Evolutionary conservation across 345 rosid genomes (phyloP), one percentile per base, ranked within the genome.

Genomic region (Pistacia atlantica): DNA sequence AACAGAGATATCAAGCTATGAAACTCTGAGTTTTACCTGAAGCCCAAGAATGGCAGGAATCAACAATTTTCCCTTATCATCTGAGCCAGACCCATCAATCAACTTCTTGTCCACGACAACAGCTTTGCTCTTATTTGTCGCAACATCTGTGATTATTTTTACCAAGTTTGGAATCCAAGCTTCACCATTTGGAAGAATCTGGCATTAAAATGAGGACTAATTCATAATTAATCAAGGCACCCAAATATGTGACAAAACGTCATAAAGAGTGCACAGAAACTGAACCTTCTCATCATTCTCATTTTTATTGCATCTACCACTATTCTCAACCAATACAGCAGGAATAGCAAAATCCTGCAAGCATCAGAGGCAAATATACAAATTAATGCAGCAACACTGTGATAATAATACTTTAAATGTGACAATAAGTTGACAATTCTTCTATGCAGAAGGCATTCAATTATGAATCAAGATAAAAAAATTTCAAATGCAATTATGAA

Each of bases 251-350:
- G 49, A 54, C 65, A 25, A 73, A 54, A 61, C 57, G 5, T 61
- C 46, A 56, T 4, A 70, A 67, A 31, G 62, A 57, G 75, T 54
- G 71, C 51, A 56, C 10, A 74, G 65, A 31, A 52, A 69, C 25
- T 58, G 72, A 75, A 90, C 97, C 95, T 92, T 92, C 82, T 92
- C 95, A 45, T 89, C 92, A 35, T 42, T 77, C 49, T 87, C 97
- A 55, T 92, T 92, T 87, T 90, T 92, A 76, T 78, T 92, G 91
- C 97, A 92, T 86, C 93, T 88, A 73, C 95, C 92, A 56, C 95
- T 92, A 80, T 92, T 92, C 86, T 92, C 97, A 45, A 89, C 92
- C 87, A 89, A 87, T 45, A 87, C 87, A 69, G 86, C 93, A 31
- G 83, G 84, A 72, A 90, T 78, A 58, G 81, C 74, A 76, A 74